Base-by-base conservation (phyloP, 495 filamentous ascomycete genomes). In the Aspergillus homomorphus region DNA sequence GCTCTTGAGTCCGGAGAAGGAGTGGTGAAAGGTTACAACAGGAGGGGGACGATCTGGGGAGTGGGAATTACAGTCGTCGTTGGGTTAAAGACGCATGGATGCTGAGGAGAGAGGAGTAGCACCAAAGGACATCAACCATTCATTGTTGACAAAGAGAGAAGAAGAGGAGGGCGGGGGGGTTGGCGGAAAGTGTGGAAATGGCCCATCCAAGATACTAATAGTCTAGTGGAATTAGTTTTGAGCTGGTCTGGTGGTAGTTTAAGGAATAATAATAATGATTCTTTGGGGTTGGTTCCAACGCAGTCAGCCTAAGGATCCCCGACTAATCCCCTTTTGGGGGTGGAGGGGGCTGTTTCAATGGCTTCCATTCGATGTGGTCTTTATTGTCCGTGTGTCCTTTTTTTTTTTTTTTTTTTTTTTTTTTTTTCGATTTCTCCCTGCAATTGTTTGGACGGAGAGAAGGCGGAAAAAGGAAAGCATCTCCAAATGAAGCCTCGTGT, bases 201-300 rank as follows among this genome's bases (percentile, higher is more conserved):
- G 53, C 16, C 43, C 16, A 46, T 45, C 24, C 16, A 50, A 60
- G 51, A 53, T 45, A 60, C 54, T 48, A 42, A 56, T 26, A 60
- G 52, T 16, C 46, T 53, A 46, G 24, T 49, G 3, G 9, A n/a
- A n/a, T 8, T 16, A 50, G 45, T 19, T 22, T 48, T 22, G 45
- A 14, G 18, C 20, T 14, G 45, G 12, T 48, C 19, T 21, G 44
- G n/a, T 1, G 9, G 44, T n/a, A 21, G n/a, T n/a, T 20, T 15
- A 16, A 16, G 45, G 9, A 46, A 4, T 22, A n/a, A n/a, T n/a
- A n/a, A n/a, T n/a, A n/a, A 15, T 20, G 18, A 2, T 8, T 21
- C 6, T 15, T 26, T 14, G 28, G 46, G 46, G 22, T 18, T 1
- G 46, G 1, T 38, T 12, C 33, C 33, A 12, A 6, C 33, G 33